Base-by-base conservation (phyloP, 345 rosid species). In the Populus davidiana region DNA sequence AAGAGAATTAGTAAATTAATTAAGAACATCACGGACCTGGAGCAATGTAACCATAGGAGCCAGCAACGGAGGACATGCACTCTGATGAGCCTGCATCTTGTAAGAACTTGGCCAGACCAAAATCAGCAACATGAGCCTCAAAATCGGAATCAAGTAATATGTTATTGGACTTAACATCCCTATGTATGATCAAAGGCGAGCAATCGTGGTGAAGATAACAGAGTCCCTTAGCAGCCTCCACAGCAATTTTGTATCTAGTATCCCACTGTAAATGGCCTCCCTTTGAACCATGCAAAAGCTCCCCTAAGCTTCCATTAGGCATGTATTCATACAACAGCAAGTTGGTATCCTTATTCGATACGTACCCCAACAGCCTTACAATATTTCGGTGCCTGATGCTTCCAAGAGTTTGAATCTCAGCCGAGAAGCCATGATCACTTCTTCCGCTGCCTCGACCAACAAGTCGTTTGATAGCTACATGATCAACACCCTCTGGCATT, bases 141-240 rank as follows among this genome's bases (percentile, higher is more conserved):
- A 83, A 90, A 50, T 91, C 88, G 3, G 92, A 88, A 84, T 93
- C 97, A 14, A 95, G 87, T 70, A 95, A 76, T 39, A 95, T 95
- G 70, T 95, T 95, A 50, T 92, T 95, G 11, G 98, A 91, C 86
- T 95, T 95, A 1, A 93, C 99, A 69, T 95, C 99, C 50, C 98
- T 80, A 38, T 94, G 98, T n/a, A 94, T 86, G 44, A 94, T 94
- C 86, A 94, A 82, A 0, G 97, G 98, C 49, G 91, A 90, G 82
- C 99, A 95, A 61, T 95, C 99, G 73, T 93, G 98, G 73, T 95
- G 99, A 69, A 95, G 92, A 77, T 95, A 95, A 79, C 97, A 93
- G 16, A 95, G 72, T 12, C 99, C 99, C 77, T 81, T 91, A 2
- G 98, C 96, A 12, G 98, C 94, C 80, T 91, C 94, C 36, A 86